Percentiles rank a stretch among this genome's conserved stretches.
These are phyloP conservation scores for Neurospora tetrasperma DNA, from an alignment of 495 filamentous ascomycete genomes.

Conservation along the genomic window DNA sequence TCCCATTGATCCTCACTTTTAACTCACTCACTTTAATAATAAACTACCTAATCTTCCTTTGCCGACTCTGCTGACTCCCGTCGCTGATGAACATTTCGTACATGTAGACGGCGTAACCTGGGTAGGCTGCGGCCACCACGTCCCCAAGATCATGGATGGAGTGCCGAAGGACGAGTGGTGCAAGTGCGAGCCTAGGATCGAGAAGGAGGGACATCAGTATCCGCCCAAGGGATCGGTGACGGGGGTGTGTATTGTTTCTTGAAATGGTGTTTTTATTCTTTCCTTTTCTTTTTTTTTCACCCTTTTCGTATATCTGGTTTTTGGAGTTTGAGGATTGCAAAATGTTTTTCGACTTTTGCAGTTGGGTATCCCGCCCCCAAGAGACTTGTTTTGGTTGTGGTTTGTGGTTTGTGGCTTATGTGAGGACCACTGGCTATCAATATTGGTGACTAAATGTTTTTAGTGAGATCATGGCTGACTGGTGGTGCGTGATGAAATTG, in stretches of 20 bases:
- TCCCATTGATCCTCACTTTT: background rate
- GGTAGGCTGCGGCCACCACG: constrained; percentile 62
- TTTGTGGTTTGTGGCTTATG: background rate
- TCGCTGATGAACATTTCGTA: background rate
- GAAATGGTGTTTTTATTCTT: background rate
- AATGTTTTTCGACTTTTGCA: background rate
- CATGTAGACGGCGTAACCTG: constrained; percentile 56
- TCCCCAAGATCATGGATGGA: constrained; percentile 54
- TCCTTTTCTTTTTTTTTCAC: no score
- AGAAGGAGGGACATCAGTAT: constrained; percentile 49
- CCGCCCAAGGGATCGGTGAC: constrained; percentile 38
- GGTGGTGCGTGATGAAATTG: background rate
- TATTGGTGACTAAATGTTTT: background rate
- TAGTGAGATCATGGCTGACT: background rate
- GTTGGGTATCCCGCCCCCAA: background rate
- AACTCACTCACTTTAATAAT: background rate
- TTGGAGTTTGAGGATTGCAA: background rate
- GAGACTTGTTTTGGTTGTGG: background rate
- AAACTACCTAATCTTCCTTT: background rate
- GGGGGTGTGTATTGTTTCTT: constrained; percentile 4
- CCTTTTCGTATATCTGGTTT: background rate
- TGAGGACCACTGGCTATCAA: background rate
- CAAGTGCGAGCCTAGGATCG: constrained; percentile 50
- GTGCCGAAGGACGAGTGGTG: constrained; percentile 53
- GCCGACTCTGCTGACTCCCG: background rate